Evolutionary conservation across 83 land plant genomes (phyloP), one percentile per base, ranked within the genome.

Genomic region (Diphasiastrum complanatum): DNA sequence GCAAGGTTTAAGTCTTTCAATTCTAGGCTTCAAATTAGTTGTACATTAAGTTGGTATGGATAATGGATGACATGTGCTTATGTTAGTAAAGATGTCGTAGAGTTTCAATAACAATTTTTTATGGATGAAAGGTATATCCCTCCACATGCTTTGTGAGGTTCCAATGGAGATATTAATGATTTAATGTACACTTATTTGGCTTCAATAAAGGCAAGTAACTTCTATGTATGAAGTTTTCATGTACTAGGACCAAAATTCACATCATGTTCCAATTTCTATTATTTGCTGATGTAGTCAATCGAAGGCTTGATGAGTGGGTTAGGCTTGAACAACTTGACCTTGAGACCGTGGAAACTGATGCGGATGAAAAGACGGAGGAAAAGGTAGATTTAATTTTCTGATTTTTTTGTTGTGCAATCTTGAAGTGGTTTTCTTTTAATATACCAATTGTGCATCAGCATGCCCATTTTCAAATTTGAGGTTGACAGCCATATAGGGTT

Each of bases 241-340:
- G n/a, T n/a, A n/a, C n/a, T n/a, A n/a, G n/a, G n/a, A n/a, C n/a
- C n/a, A n/a, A n/a, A n/a, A n/a, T n/a, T n/a, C n/a, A n/a, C n/a
- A n/a, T n/a, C n/a, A 30, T 27, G 50, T 5, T 18, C 23, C 31
- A 40, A 0, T 56, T 66, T 43, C 27, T 70, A 47, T 65, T 29
- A 45, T 18, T 1, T 23, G 34, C 47, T 66, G 41, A 18, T 72
- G 34, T 73, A 88, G 95, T 92, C 55, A 85, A 92, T 55, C 55
- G 98, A 65, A 83, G 98, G 62, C 87, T 92, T 68, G 98, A 92
- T 75, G 96, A 92, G 45, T 92, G 98, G 96, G 91, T 85, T 18
- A 92, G 83, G 67, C 78, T 87, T 63, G 98, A 92, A 45, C 91
- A 88, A 66, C 81, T 92, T 47, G 87, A 88, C 45, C 91, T 92